Conservation (phyloP, 163 green algal genomes). For the Chloroidium sp. region DNA sequence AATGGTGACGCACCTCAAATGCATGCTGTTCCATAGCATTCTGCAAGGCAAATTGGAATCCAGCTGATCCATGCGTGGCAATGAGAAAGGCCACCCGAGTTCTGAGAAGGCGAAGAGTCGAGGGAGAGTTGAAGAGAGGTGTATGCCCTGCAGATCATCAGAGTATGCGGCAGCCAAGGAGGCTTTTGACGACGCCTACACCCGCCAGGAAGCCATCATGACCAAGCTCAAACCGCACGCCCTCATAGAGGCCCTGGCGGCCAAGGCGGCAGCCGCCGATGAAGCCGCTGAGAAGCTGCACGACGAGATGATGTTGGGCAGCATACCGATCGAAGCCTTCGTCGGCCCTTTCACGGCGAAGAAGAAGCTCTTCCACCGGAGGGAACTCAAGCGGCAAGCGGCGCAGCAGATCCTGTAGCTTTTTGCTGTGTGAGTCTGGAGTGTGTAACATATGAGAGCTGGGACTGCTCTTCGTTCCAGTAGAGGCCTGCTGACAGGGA, state of each 20-base stretch:
- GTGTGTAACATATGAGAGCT: too few species aligned
- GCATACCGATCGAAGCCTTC: constrained; percentile 51
- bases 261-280: constrained; percentile 28
- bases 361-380: constrained; percentile 40
- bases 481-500: too few species aligned
- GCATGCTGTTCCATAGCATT: background rate
- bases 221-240: constrained; percentile 31
- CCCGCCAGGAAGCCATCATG: constrained; percentile 46
- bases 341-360: constrained; percentile 40
- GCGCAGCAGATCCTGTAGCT: constrained; percentile 29
- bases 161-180: constrained; percentile 57
- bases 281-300: constrained; percentile 31
- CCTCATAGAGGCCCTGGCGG: constrained; percentile 21
- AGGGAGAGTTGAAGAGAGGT: too few species aligned
- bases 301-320: constrained; percentile 12
- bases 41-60: background rate
- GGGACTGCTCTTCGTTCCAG: too few species aligned
- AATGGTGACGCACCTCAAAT: background rate
- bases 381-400: constrained; percentile 58
- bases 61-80: background rate
- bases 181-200: constrained; percentile 49
- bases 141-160: constrained; percentile 23
- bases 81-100: background rate
- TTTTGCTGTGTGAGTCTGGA: too few species aligned
- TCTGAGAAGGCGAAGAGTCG: background rate